Evolutionary conservation across 108 stramenopile species (phyloP).

Genomic region (Cyclotella baltica): DNA sequence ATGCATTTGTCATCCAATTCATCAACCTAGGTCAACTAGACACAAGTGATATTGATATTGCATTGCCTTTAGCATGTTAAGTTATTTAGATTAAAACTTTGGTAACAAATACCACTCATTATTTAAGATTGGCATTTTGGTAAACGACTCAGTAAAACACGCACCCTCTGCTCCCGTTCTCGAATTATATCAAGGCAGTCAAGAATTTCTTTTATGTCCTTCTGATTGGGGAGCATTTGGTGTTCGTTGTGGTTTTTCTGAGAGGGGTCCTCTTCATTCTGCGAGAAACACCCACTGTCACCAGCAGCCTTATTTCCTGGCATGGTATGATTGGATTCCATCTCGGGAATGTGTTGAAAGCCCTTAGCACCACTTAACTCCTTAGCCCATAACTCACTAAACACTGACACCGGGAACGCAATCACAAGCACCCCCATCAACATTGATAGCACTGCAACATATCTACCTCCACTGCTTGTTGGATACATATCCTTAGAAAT

Average conservation of each 20-base stretch:
- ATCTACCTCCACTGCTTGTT: constrained; percentile 56
- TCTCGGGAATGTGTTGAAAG: neutral
- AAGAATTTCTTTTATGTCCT: neutral
- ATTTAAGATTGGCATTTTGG: too few species aligned
- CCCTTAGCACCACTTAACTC: constrained; percentile 54
- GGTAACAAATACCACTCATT: too few species aligned
- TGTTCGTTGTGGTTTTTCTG: neutral
- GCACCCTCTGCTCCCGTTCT: neutral
- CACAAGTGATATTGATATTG: too few species aligned
- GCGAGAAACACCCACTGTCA: neutral
- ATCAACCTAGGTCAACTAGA: too few species aligned
- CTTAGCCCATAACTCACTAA: constrained; percentile 74
- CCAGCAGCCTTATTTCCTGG: neutral
- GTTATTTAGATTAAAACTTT: too few species aligned
- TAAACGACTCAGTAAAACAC: neutral
- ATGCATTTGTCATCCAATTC: too few species aligned
- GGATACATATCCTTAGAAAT: constrained; percentile 62
- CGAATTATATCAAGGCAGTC: neutral
- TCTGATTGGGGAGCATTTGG: neutral
- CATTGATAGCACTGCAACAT: constrained; percentile 66
- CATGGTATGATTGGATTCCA: neutral
- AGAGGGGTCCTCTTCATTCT: neutral
- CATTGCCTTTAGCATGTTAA: too few species aligned
- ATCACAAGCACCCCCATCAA: constrained; percentile 72
- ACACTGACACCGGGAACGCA: constrained; percentile 84